These are phyloP conservation scores for Inga laurina DNA, from an alignment of 306 rosid species.

Conservation along the genomic window DNA sequence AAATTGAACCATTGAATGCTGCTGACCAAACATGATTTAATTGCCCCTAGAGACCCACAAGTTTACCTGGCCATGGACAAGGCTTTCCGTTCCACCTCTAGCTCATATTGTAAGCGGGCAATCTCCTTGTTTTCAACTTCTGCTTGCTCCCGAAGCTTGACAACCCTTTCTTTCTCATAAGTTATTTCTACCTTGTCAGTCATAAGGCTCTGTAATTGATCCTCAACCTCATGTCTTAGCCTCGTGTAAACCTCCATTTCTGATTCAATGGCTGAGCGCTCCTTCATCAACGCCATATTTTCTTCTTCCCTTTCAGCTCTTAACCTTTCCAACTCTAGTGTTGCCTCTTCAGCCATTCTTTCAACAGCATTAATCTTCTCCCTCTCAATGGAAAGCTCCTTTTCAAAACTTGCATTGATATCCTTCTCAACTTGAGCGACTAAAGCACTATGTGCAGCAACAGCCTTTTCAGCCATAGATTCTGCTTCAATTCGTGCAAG, in stretches of 20 bases:
- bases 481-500: slow-evolving; percentile 99
- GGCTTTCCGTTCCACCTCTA: slow-evolving; percentile 96
- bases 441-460: slow-evolving; percentile 89
- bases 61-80: slow-evolving; percentile 98
- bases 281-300: slow-evolving; percentile 62
- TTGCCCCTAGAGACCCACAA: slow-evolving; percentile 15
- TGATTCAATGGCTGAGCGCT: slow-evolving; percentile 79
- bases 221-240: slow-evolving; percentile 84
- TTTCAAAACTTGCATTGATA: slow-evolving; percentile 77
- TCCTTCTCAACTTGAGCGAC: slow-evolving; percentile 95
- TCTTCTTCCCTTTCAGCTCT: slow-evolving; percentile 72
- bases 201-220: slow-evolving; percentile 77
- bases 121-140: slow-evolving; percentile 85
- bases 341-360: slow-evolving; percentile 93
- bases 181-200: slow-evolving; percentile 78
- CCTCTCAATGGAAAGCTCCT: slow-evolving; percentile 78
- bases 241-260: slow-evolving; percentile 85
- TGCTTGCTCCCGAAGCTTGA: slow-evolving; percentile 78
- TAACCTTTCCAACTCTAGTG: slow-evolving; percentile 73
- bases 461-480: slow-evolving; percentile 91
- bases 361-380: slow-evolving; percentile 80
- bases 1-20: slow-evolving; percentile 17
- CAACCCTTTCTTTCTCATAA: slow-evolving; percentile 77
- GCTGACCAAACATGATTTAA: slow-evolving; percentile 23
- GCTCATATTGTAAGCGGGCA: slow-evolving; percentile 82